Evolutionary conservation across 2,329 filamentous ascomycete genomes (phyloP).

Genomic region (Lecanicillium sp.): DNA sequence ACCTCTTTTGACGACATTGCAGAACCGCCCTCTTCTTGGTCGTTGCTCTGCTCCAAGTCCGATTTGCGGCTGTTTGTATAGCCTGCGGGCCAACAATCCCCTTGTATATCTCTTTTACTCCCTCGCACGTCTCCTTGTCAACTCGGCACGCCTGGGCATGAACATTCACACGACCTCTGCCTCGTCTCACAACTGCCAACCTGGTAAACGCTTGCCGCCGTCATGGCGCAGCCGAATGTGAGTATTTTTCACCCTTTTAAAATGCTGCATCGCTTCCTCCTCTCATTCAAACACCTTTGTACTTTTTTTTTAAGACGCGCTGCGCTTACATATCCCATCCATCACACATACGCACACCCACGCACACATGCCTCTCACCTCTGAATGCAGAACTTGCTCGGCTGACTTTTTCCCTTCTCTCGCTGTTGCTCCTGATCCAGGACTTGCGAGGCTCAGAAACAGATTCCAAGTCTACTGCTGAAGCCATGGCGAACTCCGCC

Average conservation of each 20-base stretch:
- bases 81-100: neutral
- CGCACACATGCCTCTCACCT: neutral
- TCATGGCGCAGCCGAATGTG: slow-evolving; percentile 32
- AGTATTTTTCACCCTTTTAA: slow-evolving; percentile 12
- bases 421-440: slow-evolving; percentile 16
- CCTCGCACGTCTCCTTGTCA: slow-evolving; percentile 13
- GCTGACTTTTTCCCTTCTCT: slow-evolving; percentile 11
- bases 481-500: slow-evolving; percentile 39
- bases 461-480: slow-evolving; percentile 23
- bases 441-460: slow-evolving; percentile 25
- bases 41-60: too few species aligned
- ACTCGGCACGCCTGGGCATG: slow-evolving; percentile 16
- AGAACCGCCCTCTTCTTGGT: neutral
- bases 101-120: slow-evolving; percentile 7
- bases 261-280: slow-evolving; percentile 11
- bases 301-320: neutral
- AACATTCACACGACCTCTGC: slow-evolving; percentile 17
- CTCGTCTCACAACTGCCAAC: slow-evolving; percentile 22
- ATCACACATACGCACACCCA: slow-evolving; percentile 5
- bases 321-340: neutral
- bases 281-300: slow-evolving; percentile 13
- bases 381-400: neutral
- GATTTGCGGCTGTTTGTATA: neutral
- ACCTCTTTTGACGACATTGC: neutral
- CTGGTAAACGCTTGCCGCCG: slow-evolving; percentile 24